Conservation (phyloP, 352 stramenopile species). For the Pythium plurisporium region DNA sequence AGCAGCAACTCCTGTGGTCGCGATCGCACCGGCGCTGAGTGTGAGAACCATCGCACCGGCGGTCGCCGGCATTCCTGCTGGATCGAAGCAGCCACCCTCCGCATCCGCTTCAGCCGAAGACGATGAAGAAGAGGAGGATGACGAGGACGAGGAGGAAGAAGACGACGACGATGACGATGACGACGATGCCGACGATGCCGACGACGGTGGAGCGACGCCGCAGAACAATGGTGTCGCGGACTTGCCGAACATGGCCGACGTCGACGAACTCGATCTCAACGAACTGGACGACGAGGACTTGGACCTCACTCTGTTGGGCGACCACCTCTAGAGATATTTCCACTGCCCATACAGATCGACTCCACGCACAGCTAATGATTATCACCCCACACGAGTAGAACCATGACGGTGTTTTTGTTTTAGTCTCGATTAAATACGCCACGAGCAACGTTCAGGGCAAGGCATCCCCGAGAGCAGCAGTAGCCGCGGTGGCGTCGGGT, state of each 20-base stretch:
- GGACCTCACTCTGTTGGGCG: constrained; percentile 16
- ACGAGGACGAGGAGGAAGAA: constrained; percentile 30
- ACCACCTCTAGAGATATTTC: neutral
- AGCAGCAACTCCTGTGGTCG: neutral
- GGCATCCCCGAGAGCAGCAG: no score
- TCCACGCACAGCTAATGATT: no score
- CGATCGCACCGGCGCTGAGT: neutral
- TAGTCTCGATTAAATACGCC: no score
- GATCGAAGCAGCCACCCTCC: constrained; percentile 21
- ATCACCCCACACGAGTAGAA: no score
- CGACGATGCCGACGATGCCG: constrained; percentile 29
- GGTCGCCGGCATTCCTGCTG: neutral
- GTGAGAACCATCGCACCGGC: neutral
- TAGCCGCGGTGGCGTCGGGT: constrained; percentile 11
- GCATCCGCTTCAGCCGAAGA: constrained; percentile 38
- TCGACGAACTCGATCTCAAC: constrained; percentile 14
- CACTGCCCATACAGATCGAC: neutral
- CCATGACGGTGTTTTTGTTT: no score
- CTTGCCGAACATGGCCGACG: constrained; percentile 10
- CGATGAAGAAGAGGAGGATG: constrained; percentile 32
- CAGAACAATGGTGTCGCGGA: constrained; percentile 17
- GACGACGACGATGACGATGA: constrained; percentile 37
- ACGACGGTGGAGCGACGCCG: constrained; percentile 16
- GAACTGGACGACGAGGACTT: constrained; percentile 29
- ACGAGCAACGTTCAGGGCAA: no score